Evolutionary conservation across 2,329 filamentous ascomycete species (phyloP).

Genomic region (Xylaria polymorpha): DNA sequence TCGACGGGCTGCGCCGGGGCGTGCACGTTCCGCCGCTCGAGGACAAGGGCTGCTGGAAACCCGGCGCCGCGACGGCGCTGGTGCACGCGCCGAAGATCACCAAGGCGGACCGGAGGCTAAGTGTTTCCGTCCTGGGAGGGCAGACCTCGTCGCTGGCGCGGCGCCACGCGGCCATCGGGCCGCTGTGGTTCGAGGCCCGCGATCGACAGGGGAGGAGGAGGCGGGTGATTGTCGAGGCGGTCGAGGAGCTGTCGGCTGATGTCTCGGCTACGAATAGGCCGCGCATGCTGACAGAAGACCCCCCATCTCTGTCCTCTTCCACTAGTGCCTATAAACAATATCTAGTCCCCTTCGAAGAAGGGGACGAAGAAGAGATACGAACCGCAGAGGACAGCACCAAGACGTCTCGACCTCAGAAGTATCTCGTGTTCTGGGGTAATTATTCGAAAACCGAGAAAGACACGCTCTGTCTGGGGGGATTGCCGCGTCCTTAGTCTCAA

Average conservation of each 20-base stretch:
- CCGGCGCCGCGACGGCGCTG: slow-evolving; percentile 35
- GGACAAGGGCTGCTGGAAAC: slow-evolving; percentile 51
- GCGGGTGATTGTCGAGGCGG: slow-evolving; percentile 34
- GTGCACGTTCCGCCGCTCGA: slow-evolving; percentile 73
- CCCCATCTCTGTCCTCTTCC: too few species aligned
- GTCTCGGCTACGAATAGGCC: neutral
- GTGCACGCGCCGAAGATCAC: slow-evolving; percentile 78
- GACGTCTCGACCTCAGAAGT: neutral
- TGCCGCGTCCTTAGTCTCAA: slow-evolving; percentile 49
- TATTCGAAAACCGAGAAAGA: neutral
- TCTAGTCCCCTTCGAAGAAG: slow-evolving; percentile 29
- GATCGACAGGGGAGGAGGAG: slow-evolving; percentile 50
- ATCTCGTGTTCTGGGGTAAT: slow-evolving; percentile 33
- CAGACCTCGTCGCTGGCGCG: slow-evolving; percentile 56
- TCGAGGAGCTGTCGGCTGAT: neutral
- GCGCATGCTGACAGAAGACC: neutral
- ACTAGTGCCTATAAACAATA: neutral
- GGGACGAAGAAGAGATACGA: neutral
- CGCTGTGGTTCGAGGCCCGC: slow-evolving; percentile 69
- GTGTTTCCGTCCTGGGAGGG: slow-evolving; percentile 45
- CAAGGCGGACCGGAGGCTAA: slow-evolving; percentile 70
- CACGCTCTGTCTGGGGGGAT: slow-evolving; percentile 34
- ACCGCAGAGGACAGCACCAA: neutral
- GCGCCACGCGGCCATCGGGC: slow-evolving; percentile 69
- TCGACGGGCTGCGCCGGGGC: slow-evolving; percentile 70